Evolutionary conservation across 805 yeast genomes (phyloP).

Genomic region (Candida xiaguanensis): DNA sequence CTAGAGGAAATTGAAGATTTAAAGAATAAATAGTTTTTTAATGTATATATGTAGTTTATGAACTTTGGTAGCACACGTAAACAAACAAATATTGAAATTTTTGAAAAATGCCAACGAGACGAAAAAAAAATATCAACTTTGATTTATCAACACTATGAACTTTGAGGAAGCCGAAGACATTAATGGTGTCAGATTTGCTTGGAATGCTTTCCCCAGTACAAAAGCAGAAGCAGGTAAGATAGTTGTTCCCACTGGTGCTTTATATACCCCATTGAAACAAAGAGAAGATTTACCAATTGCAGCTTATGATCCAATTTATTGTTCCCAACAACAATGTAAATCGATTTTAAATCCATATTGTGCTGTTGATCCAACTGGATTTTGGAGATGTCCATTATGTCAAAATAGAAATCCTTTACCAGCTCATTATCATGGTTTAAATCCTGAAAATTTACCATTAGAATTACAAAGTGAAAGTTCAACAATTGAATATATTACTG

Average conservation of each 20-base stretch:
- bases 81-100: neutral
- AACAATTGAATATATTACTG: constrained; percentile 81
- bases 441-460: constrained; percentile 73
- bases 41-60: neutral
- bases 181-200: constrained; percentile 43
- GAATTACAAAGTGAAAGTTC: constrained; percentile 69
- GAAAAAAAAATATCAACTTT: constrained; percentile 1
- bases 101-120: constrained; percentile 8
- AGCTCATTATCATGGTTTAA: constrained; percentile 71
- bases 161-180: constrained; percentile 44
- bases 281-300: constrained; percentile 67
- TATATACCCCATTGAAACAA: constrained; percentile 89
- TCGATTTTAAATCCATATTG: constrained; percentile 86
- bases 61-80: constrained; percentile 5
- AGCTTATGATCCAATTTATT: constrained; percentile 39
- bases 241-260: constrained; percentile 90
- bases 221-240: constrained; percentile 85
- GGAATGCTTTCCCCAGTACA: constrained; percentile 82
- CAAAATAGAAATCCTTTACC: constrained; percentile 75
- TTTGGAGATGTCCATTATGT: constrained; percentile 89
- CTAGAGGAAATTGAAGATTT: constrained; percentile 25
- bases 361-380: constrained; percentile 69
- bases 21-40: constrained; percentile 3
- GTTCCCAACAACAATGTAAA: constrained; percentile 71
- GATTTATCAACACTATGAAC: constrained; percentile 21